Evolutionary conservation across 345 rosid genomes (phyloP).

Genomic region (Rhizophora apiculata): DNA sequence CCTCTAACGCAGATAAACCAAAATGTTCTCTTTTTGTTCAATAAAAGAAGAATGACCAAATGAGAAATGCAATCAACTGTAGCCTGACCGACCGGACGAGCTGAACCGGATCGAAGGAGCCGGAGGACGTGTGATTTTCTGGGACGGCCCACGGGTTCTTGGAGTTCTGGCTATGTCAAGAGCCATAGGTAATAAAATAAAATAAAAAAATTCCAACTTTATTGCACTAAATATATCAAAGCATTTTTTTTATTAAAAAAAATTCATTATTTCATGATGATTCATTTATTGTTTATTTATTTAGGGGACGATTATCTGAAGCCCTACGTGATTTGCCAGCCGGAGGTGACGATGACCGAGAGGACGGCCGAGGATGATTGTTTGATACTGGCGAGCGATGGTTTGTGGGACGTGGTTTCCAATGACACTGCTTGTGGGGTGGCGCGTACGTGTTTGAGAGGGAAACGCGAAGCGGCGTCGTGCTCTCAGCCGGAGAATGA

Average conservation of each 20-base stretch:
- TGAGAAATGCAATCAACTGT: not conserved
- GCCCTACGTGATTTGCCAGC: constrained; percentile 37
- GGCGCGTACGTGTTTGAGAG: constrained; percentile 28
- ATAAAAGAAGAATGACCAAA: too few relatives aligned
- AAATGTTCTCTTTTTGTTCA: not conserved
- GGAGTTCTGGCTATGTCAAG: constrained; percentile 50
- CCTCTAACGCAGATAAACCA: not conserved
- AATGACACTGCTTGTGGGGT: constrained; percentile 35
- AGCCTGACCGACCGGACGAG: constrained; percentile 48
- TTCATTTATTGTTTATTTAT: not conserved
- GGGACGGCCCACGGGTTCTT: constrained; percentile 40
- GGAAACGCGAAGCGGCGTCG: constrained; percentile 12
- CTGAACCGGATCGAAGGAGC: constrained; percentile 35
- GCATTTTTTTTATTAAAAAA: not conserved
- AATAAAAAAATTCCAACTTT: too few relatives aligned
- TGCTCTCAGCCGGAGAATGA: not conserved
- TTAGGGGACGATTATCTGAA: constrained; percentile 43
- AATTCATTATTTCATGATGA: not conserved
- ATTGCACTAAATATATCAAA: not conserved
- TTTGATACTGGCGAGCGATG: constrained; percentile 45
- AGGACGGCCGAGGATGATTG: constrained; percentile 37
- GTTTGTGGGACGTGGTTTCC: constrained; percentile 46
- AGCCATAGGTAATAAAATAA: constrained; percentile 27
- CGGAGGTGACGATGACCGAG: constrained; percentile 36
- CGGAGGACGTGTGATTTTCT: constrained; percentile 45